Percentiles rank a stretch among this genome's conserved stretches.
Conservation (phyloP, 163 green algal species). For the Scenedesmus sp. region DNA sequence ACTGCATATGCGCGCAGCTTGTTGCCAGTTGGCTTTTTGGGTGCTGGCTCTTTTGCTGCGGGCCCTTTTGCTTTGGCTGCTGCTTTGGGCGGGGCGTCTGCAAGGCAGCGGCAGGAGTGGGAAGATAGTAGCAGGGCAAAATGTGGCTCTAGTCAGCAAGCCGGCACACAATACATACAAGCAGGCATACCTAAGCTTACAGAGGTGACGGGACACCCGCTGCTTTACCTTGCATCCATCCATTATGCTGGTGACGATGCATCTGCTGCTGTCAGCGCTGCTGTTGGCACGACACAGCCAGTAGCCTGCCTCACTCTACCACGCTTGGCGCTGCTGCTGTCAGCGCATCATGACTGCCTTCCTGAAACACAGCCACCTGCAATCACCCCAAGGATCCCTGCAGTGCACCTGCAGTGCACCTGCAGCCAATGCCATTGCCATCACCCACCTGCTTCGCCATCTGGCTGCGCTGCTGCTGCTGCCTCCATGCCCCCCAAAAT, state of each 20-base stretch:
- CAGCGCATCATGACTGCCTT: too few relatives aligned
- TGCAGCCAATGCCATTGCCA: not conserved
- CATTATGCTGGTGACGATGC: too few relatives aligned
- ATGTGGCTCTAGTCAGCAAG: not conserved
- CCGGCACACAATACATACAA: not conserved
- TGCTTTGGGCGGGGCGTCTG: not conserved
- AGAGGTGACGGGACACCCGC: not conserved
- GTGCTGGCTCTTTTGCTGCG: not conserved
- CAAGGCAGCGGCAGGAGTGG: not conserved
- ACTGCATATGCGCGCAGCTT: conserved; percentile 32
- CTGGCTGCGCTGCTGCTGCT: not conserved
- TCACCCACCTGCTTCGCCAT: not conserved
- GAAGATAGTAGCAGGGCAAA: not conserved
- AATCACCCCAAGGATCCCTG: too few relatives aligned
- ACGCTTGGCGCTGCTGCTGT: too few relatives aligned
- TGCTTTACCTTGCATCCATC: too few relatives aligned
- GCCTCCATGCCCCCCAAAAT: conserved; percentile 43
- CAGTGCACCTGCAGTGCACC: not conserved
- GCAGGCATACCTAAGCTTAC: too few relatives aligned
- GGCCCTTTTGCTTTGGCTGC: not conserved
- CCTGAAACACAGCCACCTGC: too few relatives aligned
- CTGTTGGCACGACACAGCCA: too few relatives aligned
- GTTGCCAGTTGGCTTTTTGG: not conserved
- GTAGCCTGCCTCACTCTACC: too few relatives aligned
- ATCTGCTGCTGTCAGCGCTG: too few relatives aligned